Evolutionary conservation across 768 basidiomycete genomes (phyloP).

Genomic region (Serendipita sp.): DNA sequence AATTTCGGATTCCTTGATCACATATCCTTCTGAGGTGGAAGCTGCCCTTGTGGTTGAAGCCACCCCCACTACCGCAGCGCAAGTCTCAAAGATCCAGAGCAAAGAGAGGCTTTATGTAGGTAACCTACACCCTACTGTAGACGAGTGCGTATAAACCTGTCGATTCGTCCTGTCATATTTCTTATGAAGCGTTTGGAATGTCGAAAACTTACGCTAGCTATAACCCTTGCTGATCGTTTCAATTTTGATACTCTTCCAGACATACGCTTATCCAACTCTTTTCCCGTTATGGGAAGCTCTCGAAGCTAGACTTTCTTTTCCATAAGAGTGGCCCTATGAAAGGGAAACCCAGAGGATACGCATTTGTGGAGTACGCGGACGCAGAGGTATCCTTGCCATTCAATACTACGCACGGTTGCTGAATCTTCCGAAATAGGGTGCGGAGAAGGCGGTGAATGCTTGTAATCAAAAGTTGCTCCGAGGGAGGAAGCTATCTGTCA

Average conservation of each 20-base stretch:
- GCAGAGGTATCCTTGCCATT: conserved; percentile 46
- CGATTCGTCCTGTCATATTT: not conserved
- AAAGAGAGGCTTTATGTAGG: conserved; percentile 80
- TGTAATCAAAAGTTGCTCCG: conserved; percentile 69
- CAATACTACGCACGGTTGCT: not conserved
- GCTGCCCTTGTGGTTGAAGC: not conserved
- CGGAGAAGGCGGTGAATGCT: conserved; percentile 52
- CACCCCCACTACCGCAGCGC: not conserved
- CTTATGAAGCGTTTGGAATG: too few species aligned
- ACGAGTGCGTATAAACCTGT: conserved; percentile 42
- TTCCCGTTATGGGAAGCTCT: conserved; percentile 79
- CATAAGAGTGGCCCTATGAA: conserved; percentile 80
- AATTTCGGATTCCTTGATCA: not conserved
- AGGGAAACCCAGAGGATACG: conserved; percentile 91
- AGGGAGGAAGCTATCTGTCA: conserved; percentile 81
- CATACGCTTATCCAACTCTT: conserved; percentile 81
- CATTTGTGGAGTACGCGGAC: conserved; percentile 73
- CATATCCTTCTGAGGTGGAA: not conserved
- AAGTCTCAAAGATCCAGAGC: not conserved
- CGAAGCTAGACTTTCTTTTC: conserved; percentile 87
- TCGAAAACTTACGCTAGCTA: not conserved
- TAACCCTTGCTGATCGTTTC: not conserved
- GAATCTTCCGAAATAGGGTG: conserved; percentile 43
- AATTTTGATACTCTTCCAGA: conserved; percentile 24
- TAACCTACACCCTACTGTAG: conserved; percentile 71